Conservation (phyloP, 345 rosid genomes). For the Acer campestre region DNA sequence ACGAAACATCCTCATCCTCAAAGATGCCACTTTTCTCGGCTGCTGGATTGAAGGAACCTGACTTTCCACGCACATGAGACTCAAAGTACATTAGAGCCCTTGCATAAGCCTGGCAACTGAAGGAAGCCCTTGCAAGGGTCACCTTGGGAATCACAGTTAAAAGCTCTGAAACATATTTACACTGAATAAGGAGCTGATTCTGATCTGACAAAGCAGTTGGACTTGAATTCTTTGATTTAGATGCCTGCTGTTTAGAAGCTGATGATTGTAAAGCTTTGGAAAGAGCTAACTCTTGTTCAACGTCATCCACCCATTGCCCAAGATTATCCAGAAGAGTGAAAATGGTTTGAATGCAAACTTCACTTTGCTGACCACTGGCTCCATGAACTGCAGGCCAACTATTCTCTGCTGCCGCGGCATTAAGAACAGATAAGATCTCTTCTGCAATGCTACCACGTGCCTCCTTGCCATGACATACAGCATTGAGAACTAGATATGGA, state of each 20-base stretch:
- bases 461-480: slow-evolving; percentile 86
- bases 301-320: slow-evolving; percentile 97
- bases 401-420: slow-evolving; percentile 81
- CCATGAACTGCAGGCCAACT: slow-evolving; percentile 61
- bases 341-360: slow-evolving; percentile 94
- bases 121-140: slow-evolving; percentile 89
- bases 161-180: slow-evolving; percentile 88
- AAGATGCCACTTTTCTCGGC: slow-evolving; percentile 82
- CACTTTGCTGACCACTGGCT: slow-evolving; percentile 66
- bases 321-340: slow-evolving; percentile 98
- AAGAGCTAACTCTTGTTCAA: slow-evolving; percentile 83
- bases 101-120: slow-evolving; percentile 93
- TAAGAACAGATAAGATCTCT: slow-evolving; percentile 86
- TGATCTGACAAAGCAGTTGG: slow-evolving; percentile 49
- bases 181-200: slow-evolving; percentile 75
- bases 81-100: slow-evolving; percentile 96
- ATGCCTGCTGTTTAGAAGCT: slow-evolving; percentile 60
- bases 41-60: slow-evolving; percentile 95
- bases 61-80: slow-evolving; percentile 79
- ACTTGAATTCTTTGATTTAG: slow-evolving; percentile 61
- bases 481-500: slow-evolving; percentile 87
- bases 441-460: slow-evolving; percentile 81
- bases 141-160: slow-evolving; percentile 83
- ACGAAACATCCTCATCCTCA: slow-evolving; percentile 92
- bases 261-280: slow-evolving; percentile 59